Evolutionary conservation across 441 rosid species (phyloP), one percentile per base, ranked within the genome.

Genomic region (Mallotus repandus): DNA sequence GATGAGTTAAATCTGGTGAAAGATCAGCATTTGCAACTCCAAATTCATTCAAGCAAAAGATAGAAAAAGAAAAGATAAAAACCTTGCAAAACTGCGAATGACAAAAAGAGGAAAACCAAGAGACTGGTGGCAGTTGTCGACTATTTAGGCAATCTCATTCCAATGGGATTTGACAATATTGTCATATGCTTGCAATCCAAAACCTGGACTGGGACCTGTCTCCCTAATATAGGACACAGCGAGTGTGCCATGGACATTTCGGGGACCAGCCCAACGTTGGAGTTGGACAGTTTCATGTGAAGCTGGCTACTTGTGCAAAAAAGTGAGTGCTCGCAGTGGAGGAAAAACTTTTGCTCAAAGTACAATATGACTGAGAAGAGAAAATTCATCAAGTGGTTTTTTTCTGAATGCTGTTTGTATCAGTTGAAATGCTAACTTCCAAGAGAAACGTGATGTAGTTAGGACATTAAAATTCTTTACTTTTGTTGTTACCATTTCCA

Each of bases 1-100:
- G 88, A 90, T n/a, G 98, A 95, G 81, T 57, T 87, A 69, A 74
- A 75, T 69, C 67, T 87, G 61, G 71, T 59, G 4, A 63, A 72
- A 45, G 75, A 74, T 64, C 15, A 55, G 50, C 64, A 22, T 56
- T 63, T 38, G 13, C 72, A 5, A 55, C 60, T 55, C 35, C 45
- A 15, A 5, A 10, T 72, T 66, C 66, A 68, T 48, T 62, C 61
- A 69, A 76, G 56, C 9, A 50, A 6, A 38, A 54, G 46, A 22
- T 52, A 55, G 54, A 32, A 9, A 29, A 56, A 19, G 19, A 38
- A 56, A 19, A 16, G 9, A 38, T 19, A 13, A 64, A 46, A 8
- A 29, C 35, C 59, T 9, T 59, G 22, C n/a, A 64, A 18, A 57
- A 69, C 46, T 55, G 21, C 15, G 52, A 9, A 69, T 25, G 53